Conservation (phyloP, 495 filamentous ascomycete genomes). For the Talaromyces stipitatus region DNA sequence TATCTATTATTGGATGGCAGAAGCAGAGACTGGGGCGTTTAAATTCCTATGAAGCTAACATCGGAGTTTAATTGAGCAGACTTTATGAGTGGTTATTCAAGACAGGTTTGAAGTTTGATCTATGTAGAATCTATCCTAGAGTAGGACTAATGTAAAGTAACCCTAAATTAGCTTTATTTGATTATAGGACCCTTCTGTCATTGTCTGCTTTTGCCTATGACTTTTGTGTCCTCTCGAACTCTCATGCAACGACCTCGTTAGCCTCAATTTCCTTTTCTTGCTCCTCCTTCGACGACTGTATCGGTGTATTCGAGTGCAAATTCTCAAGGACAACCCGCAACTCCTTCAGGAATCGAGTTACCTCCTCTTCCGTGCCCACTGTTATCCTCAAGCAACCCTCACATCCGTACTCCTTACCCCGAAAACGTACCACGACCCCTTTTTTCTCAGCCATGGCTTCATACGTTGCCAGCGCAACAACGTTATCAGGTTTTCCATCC, state of each 20-base stretch:
- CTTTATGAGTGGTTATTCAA: too few species aligned
- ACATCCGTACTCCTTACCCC: conserved; percentile 88
- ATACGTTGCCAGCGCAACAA: conserved; percentile 68
- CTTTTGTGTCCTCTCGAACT: too few species aligned
- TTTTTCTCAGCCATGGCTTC: conserved; percentile 76
- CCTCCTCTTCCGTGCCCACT: conserved; percentile 83
- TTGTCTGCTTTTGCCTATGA: too few species aligned
- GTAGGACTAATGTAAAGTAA: not conserved
- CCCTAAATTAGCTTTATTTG: not conserved
- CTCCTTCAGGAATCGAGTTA: conserved; percentile 65
- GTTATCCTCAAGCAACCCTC: conserved; percentile 84
- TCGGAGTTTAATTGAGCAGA: too few species aligned
- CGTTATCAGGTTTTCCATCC: conserved; percentile 63
- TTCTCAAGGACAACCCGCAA: conserved; percentile 53
- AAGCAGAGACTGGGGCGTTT: too few species aligned
- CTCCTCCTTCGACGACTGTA: conserved; percentile 18
- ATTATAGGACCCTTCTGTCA: too few species aligned
- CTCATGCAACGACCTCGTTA: conserved; percentile 15
- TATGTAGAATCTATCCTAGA: not conserved
- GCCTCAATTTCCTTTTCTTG: conserved; percentile 21
- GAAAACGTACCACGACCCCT: conserved; percentile 87
- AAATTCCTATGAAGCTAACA: too few species aligned
- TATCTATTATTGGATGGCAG: too few species aligned
- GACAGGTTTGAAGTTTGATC: not conserved
- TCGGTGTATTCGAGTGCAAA: conserved; percentile 19